Conservation (phyloP, 495 filamentous ascomycete genomes). For the Tetracladium setigerum region DNA sequence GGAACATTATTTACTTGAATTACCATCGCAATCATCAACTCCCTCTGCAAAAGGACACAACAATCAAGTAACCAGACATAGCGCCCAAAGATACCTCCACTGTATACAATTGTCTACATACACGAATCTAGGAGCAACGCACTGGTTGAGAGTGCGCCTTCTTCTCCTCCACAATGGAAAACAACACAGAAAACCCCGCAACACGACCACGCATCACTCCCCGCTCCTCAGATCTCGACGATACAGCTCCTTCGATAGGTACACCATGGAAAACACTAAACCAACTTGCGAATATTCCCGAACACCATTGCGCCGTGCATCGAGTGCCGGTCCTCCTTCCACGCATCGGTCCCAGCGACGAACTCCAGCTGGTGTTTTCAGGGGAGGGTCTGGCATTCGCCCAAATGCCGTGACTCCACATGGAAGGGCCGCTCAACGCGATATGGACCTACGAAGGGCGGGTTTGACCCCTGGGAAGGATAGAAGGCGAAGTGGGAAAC, state of each 20-base stretch:
- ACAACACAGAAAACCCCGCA: neutral
- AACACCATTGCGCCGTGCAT: conserved; percentile 30
- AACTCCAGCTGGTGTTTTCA: conserved; percentile 15
- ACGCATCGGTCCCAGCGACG: conserved; percentile 11
- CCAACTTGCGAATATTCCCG: conserved; percentile 28
- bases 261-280: conserved; percentile 29
- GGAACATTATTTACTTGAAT: too few species aligned
- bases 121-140: too few species aligned
- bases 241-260: conserved; percentile 12
- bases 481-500: conserved; percentile 55
- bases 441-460: conserved; percentile 63
- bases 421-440: conserved; percentile 54
- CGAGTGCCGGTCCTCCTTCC: conserved; percentile 22
- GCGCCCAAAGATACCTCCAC: too few species aligned
- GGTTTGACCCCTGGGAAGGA: conserved; percentile 66
- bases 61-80: too few species aligned
- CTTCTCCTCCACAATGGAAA: neutral
- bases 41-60: too few species aligned
- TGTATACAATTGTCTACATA: too few species aligned
- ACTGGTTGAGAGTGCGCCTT: too few species aligned
- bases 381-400: conserved; percentile 24
- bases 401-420: conserved; percentile 59
- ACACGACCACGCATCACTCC: conserved; percentile 23
- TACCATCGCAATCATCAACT: too few species aligned
- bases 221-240: conserved; percentile 24